These are phyloP conservation scores for Coffea canephora DNA, from an alignment of 257 asterid genomes.

Conservation along the genomic window DNA sequence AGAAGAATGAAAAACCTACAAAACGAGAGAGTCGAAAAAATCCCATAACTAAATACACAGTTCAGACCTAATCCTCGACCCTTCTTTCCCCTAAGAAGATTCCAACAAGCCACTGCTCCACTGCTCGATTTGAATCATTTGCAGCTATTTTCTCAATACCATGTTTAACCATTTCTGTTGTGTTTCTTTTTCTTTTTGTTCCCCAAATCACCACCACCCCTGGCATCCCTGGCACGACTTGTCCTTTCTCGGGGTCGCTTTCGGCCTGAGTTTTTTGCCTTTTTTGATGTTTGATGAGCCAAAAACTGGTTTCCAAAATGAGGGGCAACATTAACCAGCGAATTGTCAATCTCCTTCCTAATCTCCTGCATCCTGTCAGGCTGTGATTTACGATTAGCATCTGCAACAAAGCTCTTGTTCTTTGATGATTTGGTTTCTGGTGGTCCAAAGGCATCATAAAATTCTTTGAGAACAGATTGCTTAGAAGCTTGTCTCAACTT, in stretches of 20 bases:
- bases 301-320: constrained; percentile 52
- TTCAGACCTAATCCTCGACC: background rate
- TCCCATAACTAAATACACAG: background rate
- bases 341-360: constrained; percentile 67
- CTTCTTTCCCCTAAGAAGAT: background rate
- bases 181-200: constrained; percentile 33
- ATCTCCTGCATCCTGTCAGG: constrained; percentile 67
- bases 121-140: background rate
- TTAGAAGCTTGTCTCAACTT: constrained; percentile 72
- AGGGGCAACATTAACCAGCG: constrained; percentile 41
- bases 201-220: constrained; percentile 21
- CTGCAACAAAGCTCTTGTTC: constrained; percentile 57
- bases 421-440: constrained; percentile 47
- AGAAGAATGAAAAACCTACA: background rate
- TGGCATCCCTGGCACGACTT: constrained; percentile 24
- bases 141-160: constrained; percentile 10
- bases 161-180: constrained; percentile 15
- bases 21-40: background rate
- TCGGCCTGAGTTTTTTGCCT: constrained; percentile 35
- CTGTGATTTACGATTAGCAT: constrained; percentile 42
- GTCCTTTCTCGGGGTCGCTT: constrained; percentile 35
- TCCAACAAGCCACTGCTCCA: background rate
- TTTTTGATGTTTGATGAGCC: constrained; percentile 62
- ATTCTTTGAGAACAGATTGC: constrained; percentile 64
- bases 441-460: constrained; percentile 70